Conservation (phyloP, 257 asterid species). For the Penstemon eatonii region DNA sequence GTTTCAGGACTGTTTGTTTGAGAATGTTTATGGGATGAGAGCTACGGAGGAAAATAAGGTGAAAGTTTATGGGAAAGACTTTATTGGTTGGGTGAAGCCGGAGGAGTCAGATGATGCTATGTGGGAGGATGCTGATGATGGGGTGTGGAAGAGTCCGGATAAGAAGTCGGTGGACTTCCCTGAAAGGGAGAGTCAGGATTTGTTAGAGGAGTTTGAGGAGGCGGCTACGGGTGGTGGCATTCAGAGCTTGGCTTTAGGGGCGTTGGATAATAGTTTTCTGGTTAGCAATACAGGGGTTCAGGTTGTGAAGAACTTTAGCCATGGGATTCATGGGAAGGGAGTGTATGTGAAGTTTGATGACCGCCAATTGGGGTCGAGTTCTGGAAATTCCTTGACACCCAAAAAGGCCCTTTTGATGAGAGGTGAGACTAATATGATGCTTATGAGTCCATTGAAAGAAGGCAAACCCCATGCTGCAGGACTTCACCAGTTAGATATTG, state of each 20-base stretch:
- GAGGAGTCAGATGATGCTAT: constrained; percentile 86
- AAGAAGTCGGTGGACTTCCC: constrained; percentile 42
- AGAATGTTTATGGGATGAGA: constrained; percentile 78
- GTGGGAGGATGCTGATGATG: constrained; percentile 96
- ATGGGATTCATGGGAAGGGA: constrained; percentile 98
- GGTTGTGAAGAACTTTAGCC: constrained; percentile 95
- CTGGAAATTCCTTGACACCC: constrained; percentile 54
- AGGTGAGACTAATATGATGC: constrained; percentile 96
- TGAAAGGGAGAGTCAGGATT: constrained; percentile 66
- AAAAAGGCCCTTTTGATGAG: constrained; percentile 90
- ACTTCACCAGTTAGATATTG: constrained; percentile 91
- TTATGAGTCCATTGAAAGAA: constrained; percentile 83
- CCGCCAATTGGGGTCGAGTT: constrained; percentile 42
- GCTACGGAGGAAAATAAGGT: constrained; percentile 78
- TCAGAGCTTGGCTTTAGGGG: constrained; percentile 95
- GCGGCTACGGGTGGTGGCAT: constrained; percentile 81
- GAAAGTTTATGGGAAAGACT: constrained; percentile 86
- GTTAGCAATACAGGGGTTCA: constrained; percentile 92
- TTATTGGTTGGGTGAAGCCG: constrained; percentile 84
- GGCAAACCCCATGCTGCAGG: constrained; percentile 72
- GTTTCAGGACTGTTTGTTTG: constrained; percentile 84
- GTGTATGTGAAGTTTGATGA: constrained; percentile 77
- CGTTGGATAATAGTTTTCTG: constrained; percentile 89
- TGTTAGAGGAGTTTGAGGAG: constrained; percentile 92
- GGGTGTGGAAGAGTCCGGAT: constrained; percentile 66